Evolutionary conservation across 495 filamentous ascomycete genomes (phyloP).

Genomic region (Elasticomyces elasticus): DNA sequence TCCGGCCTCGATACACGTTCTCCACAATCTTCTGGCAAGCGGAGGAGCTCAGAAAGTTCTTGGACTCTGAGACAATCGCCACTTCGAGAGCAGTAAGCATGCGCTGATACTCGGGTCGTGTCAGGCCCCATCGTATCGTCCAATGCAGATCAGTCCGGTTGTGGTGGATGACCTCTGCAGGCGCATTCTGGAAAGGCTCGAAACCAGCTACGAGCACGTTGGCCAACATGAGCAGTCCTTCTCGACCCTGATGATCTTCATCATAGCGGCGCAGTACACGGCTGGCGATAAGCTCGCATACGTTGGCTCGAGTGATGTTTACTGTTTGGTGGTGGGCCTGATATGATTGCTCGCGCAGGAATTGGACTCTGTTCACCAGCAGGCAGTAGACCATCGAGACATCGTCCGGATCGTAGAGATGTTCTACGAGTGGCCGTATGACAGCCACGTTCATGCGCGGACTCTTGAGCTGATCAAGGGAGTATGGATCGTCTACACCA

Average conservation of each 20-base stretch:
- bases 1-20: constrained; percentile 53
- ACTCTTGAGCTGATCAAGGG: constrained; percentile 55
- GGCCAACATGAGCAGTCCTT: constrained; percentile 54
- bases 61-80: constrained; percentile 59
- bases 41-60: constrained; percentile 54
- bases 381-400: constrained; percentile 61
- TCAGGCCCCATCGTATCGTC: constrained; percentile 31
- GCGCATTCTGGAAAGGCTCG: constrained; percentile 60
- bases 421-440: constrained; percentile 59
- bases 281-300: constrained; percentile 60
- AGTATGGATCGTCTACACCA: constrained; percentile 50
- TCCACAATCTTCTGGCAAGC: constrained; percentile 62
- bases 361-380: constrained; percentile 60
- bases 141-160: constrained; percentile 39
- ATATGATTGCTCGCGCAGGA: constrained; percentile 54
- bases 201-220: constrained; percentile 66
- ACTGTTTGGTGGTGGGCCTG: constrained; percentile 61
- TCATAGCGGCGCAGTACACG: constrained; percentile 57
- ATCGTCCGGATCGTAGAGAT: constrained; percentile 57
- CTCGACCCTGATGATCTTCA: constrained; percentile 52
- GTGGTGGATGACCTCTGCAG: constrained; percentile 43
- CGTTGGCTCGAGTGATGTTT: constrained; percentile 51
- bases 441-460: constrained; percentile 61
- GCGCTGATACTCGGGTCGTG: constrained; percentile 42
- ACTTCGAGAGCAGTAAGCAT: constrained; percentile 60